phyloP scores from a whole-genome alignment of 331 rosid genomes.

The Erythrophleum ivorense region DNA sequence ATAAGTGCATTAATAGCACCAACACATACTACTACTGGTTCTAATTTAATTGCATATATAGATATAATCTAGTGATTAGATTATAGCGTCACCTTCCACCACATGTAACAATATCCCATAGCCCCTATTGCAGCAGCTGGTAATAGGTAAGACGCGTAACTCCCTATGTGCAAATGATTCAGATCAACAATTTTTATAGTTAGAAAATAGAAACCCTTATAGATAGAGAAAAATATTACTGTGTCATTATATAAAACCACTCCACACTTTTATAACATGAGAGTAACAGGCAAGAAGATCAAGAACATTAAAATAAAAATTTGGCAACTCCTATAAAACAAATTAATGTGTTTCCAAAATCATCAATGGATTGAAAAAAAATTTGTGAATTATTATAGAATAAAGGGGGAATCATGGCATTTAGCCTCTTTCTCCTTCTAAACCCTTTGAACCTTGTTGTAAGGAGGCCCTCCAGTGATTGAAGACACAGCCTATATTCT shows the following conservation, averaged over 20 bases:
- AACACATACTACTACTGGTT: slow-evolving; percentile 9
- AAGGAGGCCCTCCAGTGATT: no score
- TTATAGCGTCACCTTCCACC: slow-evolving; percentile 67
- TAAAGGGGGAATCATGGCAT: neutral
- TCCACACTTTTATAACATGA: slow-evolving; percentile 7
- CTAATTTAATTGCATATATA: slow-evolving; percentile 13
- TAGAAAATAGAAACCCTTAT: neutral
- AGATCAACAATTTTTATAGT: slow-evolving; percentile 25
- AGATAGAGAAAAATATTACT: slow-evolving; percentile 9
- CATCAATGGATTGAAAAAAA: slow-evolving; percentile 7
- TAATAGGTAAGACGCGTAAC: slow-evolving; percentile 64
- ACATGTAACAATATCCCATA: slow-evolving; percentile 83
- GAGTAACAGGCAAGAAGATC: neutral
- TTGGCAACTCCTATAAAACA: neutral
- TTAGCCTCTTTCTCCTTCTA: no score
- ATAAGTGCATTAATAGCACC: slow-evolving; percentile 26
- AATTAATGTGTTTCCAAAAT: neutral
- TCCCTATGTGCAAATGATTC: slow-evolving; percentile 56
- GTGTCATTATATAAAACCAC: neutral
- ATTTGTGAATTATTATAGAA: neutral
- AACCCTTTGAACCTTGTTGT: no score
- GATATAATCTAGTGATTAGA: slow-evolving; percentile 2
- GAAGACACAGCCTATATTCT: no score
- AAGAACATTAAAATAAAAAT: neutral
- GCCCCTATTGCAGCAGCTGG: slow-evolving; percentile 88